phyloP scores from a whole-genome alignment of 805 yeast genomes.

The Candida vaughaniae region DNA sequence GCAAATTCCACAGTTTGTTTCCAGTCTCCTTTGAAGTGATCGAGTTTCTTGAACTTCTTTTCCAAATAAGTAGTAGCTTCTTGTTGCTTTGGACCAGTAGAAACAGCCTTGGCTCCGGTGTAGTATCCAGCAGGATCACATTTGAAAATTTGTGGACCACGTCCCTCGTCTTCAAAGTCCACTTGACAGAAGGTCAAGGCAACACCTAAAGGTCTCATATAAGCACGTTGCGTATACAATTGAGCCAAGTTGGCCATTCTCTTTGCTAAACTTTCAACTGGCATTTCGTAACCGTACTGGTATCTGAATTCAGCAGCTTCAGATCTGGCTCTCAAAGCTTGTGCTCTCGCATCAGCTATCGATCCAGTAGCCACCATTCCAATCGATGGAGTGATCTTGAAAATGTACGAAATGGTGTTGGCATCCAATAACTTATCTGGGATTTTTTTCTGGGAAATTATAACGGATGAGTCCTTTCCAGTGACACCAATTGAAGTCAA shows the following conservation, averaged over 20 bases:
- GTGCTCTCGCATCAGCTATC: constrained; percentile 91
- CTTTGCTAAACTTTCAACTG: constrained; percentile 87
- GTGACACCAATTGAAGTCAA: constrained; percentile 85
- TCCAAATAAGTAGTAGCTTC: constrained; percentile 89
- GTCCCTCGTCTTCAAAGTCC: constrained; percentile 68
- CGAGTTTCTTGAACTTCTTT: constrained; percentile 77
- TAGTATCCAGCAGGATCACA: constrained; percentile 98
- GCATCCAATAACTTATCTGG: constrained; percentile 94
- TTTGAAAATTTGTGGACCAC: constrained; percentile 87
- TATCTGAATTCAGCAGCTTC: constrained; percentile 95
- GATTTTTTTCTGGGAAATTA: constrained; percentile 92
- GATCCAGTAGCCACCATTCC: constrained; percentile 95
- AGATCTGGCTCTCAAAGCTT: constrained; percentile 85
- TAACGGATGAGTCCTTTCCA: constrained; percentile 83
- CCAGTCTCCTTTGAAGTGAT: constrained; percentile 78
- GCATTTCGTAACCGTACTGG: constrained; percentile 95
- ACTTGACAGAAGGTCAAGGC: constrained; percentile 84
- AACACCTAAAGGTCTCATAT: constrained; percentile 97
- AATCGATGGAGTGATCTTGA: constrained; percentile 73
- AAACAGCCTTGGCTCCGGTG: constrained; percentile 85
- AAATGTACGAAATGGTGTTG: constrained; percentile 79
- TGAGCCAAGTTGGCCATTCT: constrained; percentile 95
- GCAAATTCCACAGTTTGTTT: constrained; percentile 85
- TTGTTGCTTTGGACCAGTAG: constrained; percentile 97
- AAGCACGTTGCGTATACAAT: constrained; percentile 95